Evolutionary conservation across 768 basidiomycete species (phyloP), one percentile per base, ranked within the genome.

Genomic region (Solioccasus polychromus): DNA sequence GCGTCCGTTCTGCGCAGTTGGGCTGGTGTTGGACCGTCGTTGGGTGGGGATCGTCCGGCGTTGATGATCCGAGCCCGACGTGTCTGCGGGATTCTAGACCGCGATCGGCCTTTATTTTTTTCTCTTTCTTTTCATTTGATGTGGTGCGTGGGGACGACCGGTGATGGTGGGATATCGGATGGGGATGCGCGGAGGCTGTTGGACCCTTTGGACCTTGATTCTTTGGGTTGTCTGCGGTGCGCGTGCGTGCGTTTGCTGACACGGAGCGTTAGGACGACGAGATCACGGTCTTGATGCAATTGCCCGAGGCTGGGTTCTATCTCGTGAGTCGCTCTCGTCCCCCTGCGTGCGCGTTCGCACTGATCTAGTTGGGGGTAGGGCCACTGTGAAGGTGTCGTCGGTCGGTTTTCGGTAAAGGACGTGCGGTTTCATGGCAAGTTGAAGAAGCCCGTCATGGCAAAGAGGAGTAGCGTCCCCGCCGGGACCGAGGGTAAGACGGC

Each of bases 311-410:
- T 0, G 78, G 73, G 17, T 38, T 74, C 8, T 91, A 73, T 63
- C 70, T 92, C n/a, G 88, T 90, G 45, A 46, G 77, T 76, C 8
- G 14, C 11, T 20, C 32, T 32, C 23, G 45, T 36, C 37, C 18
- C 17, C 11, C 18, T 23, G 23, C 19, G 6, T 5, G 7, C 32
- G 22, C 9, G n/a, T n/a, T n/a, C n/a, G n/a, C n/a, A n/a, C n/a
- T n/a, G n/a, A n/a, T n/a, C n/a, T n/a, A n/a, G n/a, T n/a, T n/a
- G n/a, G n/a, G n/a, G n/a, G n/a, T n/a, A 90, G 88, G 90, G 91
- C 4, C 87, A 83, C 53, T 93, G 90, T 58, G 90, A 93, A 68
- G 90, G 84, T 42, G 86, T 92, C 42, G 85, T 92, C 3, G 90
- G 90, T 9, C 75, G 80, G 5, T 92, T 93, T 59, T 67, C 68